Evolutionary conservation across 768 basidiomycete species (phyloP), one percentile per base, ranked within the genome.

Genomic region (Boletellus ananiceps): DNA sequence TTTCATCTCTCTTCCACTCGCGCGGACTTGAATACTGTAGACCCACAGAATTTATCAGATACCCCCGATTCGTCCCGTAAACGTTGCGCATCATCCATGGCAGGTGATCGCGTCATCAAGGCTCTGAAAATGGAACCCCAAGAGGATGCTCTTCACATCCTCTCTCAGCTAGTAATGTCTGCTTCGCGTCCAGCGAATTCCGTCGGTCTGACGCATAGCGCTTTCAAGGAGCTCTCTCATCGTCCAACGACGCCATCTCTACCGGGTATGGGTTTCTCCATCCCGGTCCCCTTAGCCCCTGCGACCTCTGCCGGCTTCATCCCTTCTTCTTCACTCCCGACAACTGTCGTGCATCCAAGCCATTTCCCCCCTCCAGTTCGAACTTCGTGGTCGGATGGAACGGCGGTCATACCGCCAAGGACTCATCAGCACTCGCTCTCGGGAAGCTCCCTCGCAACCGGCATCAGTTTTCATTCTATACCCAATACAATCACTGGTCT

Each of bases 61-160:
- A 46, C 57, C 19, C 65, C 67, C 40, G 78, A 78, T 56, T 59
- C 69, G 39, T 71, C 78, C 41, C 75, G 77, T 29, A 78, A 78
- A 52, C 77, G 77, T 16, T 79, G 77, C 40, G 78, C 71, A 3
- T 77, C 76, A 4, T 73, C 78, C 33, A 65, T 74, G 52, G 70
- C 59, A 1, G 74, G 69, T 42, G 71, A 78, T 51, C 71, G 78
- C 33, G 69, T 67, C 37, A 62, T 73, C 40, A 78, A 78, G 53
- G 71, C 74, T 16, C 61, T 73, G 58, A 79, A 79, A 62, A 68
- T 77, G 47, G 76, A 78, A 46, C 75, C 76, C 5, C 69, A 64
- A 43, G 77, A 79, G 32, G 77, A 76, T 29, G 14, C 63, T 15
- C 53, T 69, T 51, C 59, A 63, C 55, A 55, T 50, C 51, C 50